Conservation (phyloP, 208 protist species). For the Naegleria lovaniensis region DNA sequence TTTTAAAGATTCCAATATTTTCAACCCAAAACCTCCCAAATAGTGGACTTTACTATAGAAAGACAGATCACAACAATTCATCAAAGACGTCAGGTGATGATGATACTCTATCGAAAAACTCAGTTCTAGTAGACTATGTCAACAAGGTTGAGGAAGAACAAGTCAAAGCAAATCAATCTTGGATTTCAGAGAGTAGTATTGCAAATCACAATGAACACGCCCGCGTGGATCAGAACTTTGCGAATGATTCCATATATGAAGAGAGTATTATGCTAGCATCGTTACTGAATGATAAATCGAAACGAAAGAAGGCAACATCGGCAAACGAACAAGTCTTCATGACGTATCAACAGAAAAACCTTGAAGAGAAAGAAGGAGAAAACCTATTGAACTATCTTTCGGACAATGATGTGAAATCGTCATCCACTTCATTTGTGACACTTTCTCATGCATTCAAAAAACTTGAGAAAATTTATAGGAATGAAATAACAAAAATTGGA, state of each 20-base stretch:
- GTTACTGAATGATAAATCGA: neutral
- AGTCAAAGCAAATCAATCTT: neutral
- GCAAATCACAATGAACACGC: neutral
- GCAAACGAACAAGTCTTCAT: neutral
- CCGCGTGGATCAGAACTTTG: neutral
- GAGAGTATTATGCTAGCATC: neutral
- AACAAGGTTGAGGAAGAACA: neutral
- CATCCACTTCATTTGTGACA: neutral
- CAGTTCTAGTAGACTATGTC: neutral
- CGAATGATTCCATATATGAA: neutral
- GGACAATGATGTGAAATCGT: neutral
- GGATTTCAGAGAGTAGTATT: neutral
- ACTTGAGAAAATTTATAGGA: neutral
- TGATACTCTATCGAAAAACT: neutral
- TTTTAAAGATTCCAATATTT: neutral
- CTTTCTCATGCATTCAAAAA: neutral
- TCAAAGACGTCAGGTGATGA: neutral
- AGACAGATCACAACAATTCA: neutral
- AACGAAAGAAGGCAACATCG: neutral
- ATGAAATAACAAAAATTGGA: neutral
- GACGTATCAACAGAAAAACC: neutral
- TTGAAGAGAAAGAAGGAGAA: neutral
- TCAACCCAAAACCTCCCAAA: neutral
- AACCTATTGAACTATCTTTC: neutral
- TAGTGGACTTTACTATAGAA: neutral